A percentile compares a stretch with the other conserved stretches of the same genome.
Conservation (phyloP, 768 basidiomycete genomes). For the Epithele typhae region DNA sequence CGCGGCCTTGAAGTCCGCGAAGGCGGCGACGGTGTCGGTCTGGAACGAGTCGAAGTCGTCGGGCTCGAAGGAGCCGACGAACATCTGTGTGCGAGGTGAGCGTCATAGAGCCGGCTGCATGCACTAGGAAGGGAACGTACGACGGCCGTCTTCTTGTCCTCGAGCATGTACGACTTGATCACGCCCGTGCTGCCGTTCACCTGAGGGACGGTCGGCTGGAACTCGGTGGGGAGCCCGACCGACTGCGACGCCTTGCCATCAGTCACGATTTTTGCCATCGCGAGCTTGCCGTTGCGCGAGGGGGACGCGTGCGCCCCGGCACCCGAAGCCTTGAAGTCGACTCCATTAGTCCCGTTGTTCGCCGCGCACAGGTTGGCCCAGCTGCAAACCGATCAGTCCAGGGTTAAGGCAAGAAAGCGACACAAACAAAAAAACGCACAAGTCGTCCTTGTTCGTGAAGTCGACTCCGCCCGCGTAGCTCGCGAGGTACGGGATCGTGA, state of each 20-base stretch:
- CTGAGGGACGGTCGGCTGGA: slow-evolving; percentile 42
- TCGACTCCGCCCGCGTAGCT: slow-evolving; percentile 33
- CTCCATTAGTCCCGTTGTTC: slow-evolving; percentile 44
- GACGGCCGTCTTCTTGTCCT: slow-evolving; percentile 54
- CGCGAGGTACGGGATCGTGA: slow-evolving; percentile 51
- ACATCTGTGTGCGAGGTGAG: slow-evolving; percentile 38
- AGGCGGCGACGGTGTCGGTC: slow-evolving; percentile 40
- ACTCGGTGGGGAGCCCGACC: slow-evolving; percentile 43
- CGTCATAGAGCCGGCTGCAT: too few relatives aligned
- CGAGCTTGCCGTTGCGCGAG: slow-evolving; percentile 19
- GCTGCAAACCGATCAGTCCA: too few relatives aligned
- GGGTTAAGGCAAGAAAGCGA: too few relatives aligned
- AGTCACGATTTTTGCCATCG: slow-evolving; percentile 35
- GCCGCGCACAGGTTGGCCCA: slow-evolving; percentile 59
- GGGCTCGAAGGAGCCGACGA: slow-evolving; percentile 52
- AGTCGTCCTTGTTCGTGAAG: slow-evolving; percentile 51
- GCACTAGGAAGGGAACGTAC: slow-evolving; percentile 29
- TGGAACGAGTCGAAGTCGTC: slow-evolving; percentile 49
- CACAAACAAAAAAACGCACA: slow-evolving; percentile 38
- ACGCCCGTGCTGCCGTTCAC: slow-evolving; percentile 45
- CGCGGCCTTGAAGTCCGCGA: slow-evolving; percentile 40
- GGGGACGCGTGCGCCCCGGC: slow-evolving; percentile 1
- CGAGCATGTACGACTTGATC: slow-evolving; percentile 52
- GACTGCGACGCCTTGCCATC: slow-evolving; percentile 33
- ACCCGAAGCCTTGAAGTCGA: slow-evolving; percentile 31